Percentiles rank a stretch among this genome's conserved stretches.
Evolutionary conservation across 2,329 filamentous ascomycete species (phyloP).

Genomic region (Aspergillus tamarii): DNA sequence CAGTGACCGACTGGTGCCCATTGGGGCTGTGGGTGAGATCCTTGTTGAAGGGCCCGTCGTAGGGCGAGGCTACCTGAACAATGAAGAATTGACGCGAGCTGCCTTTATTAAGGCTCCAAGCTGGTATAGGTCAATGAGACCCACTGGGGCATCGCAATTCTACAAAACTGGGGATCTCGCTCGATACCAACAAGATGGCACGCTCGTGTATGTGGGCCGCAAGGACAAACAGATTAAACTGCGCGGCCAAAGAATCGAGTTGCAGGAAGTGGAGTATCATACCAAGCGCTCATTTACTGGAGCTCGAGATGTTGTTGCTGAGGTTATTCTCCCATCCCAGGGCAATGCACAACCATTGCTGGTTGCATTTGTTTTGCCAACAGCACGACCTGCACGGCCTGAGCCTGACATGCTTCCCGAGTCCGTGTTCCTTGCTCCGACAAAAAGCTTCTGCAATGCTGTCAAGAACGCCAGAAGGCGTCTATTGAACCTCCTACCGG

Average conservation of each 20-base stretch:
- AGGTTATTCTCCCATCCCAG: conserved; percentile 22
- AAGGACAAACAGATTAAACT: conserved; percentile 30
- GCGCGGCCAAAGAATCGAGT: conserved; percentile 41
- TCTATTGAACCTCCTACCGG: too few relatives aligned
- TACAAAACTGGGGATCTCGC: conserved; percentile 31
- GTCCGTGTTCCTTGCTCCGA: too few relatives aligned
- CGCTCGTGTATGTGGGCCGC: conserved; percentile 13
- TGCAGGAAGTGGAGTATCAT: conserved; percentile 43
- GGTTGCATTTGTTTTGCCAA: too few relatives aligned
- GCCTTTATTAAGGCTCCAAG: conserved; percentile 28
- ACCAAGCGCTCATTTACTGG: conserved; percentile 17
- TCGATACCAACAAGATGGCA: conserved; percentile 21
- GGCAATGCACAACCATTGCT: conserved; percentile 13
- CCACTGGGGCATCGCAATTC: conserved; percentile 9
- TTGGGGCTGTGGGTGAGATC: neutral
- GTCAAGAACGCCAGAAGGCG: too few relatives aligned
- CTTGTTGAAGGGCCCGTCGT: neutral
- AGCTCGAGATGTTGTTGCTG: too few relatives aligned
- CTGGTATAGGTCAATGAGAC: conserved; percentile 17
- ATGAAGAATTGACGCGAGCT: conserved; percentile 23
- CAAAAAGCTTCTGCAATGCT: too few relatives aligned
- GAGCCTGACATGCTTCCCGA: too few relatives aligned
- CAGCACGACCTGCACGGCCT: too few relatives aligned
- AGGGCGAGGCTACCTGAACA: conserved; percentile 22
- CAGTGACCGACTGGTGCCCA: neutral